These are phyloP conservation scores for Penicillium arizonense DNA, from an alignment of 495 filamentous ascomycete species.

Conservation along the genomic window DNA sequence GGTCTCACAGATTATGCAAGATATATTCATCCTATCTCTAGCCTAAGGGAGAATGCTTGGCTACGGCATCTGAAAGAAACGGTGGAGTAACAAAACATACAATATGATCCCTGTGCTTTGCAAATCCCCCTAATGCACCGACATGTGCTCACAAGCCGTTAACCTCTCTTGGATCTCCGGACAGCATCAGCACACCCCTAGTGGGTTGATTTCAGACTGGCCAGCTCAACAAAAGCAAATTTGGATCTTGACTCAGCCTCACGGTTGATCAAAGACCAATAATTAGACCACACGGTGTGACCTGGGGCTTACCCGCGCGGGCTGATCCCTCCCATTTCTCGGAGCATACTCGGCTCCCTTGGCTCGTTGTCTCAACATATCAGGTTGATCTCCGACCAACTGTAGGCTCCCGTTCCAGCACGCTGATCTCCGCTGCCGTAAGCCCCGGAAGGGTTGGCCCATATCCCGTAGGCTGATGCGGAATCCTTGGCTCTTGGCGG, in stretches of 20 bases:
- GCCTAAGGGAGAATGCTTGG: constrained; percentile 25
- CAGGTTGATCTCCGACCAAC: constrained; percentile 20
- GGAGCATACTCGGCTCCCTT: constrained; percentile 22
- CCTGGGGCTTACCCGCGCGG: constrained; percentile 20
- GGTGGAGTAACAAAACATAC: background rate
- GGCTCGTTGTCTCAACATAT: constrained; percentile 14
- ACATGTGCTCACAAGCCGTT: constrained; percentile 7
- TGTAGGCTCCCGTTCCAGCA: constrained; percentile 12
- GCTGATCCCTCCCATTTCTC: constrained; percentile 14
- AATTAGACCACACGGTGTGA: constrained; percentile 14
- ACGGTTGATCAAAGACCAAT: constrained; percentile 1
- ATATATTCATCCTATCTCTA: constrained; percentile 20
- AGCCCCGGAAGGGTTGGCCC: constrained; percentile 4
- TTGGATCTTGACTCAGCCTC: constrained; percentile 14
- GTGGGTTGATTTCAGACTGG: background rate
- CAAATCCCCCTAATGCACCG: background rate
- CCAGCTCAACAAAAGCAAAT: constrained; percentile 1
- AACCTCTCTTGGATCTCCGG: background rate
- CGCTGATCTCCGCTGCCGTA: constrained; percentile 13
- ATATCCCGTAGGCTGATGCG: constrained; percentile 13
- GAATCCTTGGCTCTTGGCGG: constrained; percentile 40
- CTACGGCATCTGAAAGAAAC: constrained; percentile 13
- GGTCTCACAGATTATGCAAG: constrained; percentile 13
- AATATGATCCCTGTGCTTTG: background rate
- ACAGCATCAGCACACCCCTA: background rate